These are phyloP conservation scores for Diphasiastrum complanatum DNA, from an alignment of 83 land plant genomes.

Conservation along the genomic window DNA sequence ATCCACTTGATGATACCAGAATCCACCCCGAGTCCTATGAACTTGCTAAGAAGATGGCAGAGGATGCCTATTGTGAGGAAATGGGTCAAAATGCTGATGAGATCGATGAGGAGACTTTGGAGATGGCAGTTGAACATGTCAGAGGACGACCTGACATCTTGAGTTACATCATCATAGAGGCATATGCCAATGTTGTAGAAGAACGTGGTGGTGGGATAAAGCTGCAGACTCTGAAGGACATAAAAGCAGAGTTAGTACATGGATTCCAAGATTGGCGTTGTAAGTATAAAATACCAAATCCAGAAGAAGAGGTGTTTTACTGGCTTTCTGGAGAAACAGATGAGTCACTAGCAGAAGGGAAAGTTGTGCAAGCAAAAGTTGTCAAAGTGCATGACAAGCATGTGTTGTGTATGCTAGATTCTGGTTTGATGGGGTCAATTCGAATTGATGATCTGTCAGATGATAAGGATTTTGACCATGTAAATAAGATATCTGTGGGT, in stretches of 20 bases:
- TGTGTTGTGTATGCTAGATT: constrained; percentile 57
- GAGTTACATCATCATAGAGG: constrained; percentile 46
- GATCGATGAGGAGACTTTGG: constrained; percentile 65
- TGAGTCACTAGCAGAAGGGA: constrained; percentile 67
- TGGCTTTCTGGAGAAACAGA: constrained; percentile 81
- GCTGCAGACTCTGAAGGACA: constrained; percentile 56
- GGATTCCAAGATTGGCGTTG: constrained; percentile 75
- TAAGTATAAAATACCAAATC: constrained; percentile 50
- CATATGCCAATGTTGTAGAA: constrained; percentile 33
- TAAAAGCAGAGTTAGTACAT: constrained; percentile 62
- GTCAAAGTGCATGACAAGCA: constrained; percentile 46
- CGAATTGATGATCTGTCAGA: constrained; percentile 65
- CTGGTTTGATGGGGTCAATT: constrained; percentile 69
- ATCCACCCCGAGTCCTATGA: constrained; percentile 92
- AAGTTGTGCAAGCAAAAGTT: constrained; percentile 72
- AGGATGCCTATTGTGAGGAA: constrained; percentile 57
- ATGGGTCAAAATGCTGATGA: constrained; percentile 41
- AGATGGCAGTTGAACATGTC: constrained; percentile 90
- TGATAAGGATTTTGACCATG: constrained; percentile 41
- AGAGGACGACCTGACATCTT: constrained; percentile 54
- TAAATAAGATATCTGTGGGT: constrained; percentile 59
- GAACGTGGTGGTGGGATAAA: constrained; percentile 27
- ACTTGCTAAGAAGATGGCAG: constrained; percentile 75
- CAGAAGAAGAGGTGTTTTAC: constrained; percentile 54
- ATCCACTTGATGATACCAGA: constrained; percentile 88